phyloP scores from a whole-genome alignment of 2,329 filamentous ascomycete species.

The Stagonosporopsis tanaceti region DNA sequence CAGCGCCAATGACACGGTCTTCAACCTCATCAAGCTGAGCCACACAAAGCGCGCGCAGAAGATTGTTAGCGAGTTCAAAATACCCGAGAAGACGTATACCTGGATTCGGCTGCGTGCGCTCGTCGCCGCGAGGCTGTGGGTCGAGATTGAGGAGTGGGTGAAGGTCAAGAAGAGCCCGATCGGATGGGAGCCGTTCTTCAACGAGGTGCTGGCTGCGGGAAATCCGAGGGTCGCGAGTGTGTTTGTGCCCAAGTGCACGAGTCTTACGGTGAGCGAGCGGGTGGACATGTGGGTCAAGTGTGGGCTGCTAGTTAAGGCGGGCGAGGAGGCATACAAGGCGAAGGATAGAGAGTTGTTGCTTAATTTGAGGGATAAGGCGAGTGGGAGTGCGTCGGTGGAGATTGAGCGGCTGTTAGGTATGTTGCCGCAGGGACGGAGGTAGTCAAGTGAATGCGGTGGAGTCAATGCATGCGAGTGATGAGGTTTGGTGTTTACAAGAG shows the following conservation, averaged over 20 bases:
- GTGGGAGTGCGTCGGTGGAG: conserved; percentile 73
- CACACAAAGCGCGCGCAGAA: conserved; percentile 87
- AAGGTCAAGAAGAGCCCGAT: conserved; percentile 86
- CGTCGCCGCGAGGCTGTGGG: conserved; percentile 90
- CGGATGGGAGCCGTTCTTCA: conserved; percentile 98
- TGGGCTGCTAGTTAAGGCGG: conserved; percentile 85
- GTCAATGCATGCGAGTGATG: background rate
- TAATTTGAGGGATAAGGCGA: conserved; percentile 76
- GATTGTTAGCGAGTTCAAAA: conserved; percentile 86
- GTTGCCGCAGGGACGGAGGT: conserved; percentile 27
- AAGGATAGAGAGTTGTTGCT: conserved; percentile 82
- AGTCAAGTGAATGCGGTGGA: background rate
- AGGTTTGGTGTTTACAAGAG: background rate
- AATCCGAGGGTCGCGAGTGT: conserved; percentile 84
- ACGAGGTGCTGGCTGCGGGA: conserved; percentile 84
- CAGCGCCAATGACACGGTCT: conserved; percentile 90
- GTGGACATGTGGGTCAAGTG: conserved; percentile 97
- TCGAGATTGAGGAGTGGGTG: conserved; percentile 85
- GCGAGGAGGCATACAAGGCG: conserved; percentile 85
- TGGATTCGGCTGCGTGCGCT: conserved; percentile 87
- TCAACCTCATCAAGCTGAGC: conserved; percentile 82
- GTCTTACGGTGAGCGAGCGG: conserved; percentile 70
- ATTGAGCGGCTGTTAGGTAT: conserved; percentile 79
- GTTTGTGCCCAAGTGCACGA: conserved; percentile 88
- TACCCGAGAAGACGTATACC: conserved; percentile 88